Evolutionary conservation across 805 yeast species (phyloP), one percentile per base, ranked within the genome.

Genomic region (Brettanomyces sp.): DNA sequence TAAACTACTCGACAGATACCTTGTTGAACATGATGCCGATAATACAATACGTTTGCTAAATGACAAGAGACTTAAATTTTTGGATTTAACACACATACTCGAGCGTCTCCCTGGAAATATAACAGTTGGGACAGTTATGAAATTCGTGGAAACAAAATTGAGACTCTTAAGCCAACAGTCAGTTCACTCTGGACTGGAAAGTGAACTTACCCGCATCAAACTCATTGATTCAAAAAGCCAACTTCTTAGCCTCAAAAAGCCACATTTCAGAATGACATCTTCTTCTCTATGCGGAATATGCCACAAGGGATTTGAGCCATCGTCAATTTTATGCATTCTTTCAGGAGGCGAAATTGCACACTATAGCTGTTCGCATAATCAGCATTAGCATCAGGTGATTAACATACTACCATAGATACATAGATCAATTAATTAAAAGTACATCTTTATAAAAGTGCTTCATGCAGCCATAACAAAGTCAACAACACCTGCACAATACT

Each of bases 401-500:
- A 37, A 11, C 11, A 2, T 37, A 18, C 12, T 36, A 8, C 8
- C 22, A 14, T 14, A 14, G 12, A 14, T 14, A 14, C 9, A 36
- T 36, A 36, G 18, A 14, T 14, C 38, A 36, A 21, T 14, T 36
- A 36, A 28, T 28, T 28, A 7, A 28, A 28, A 28, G 32, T 28
- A 28, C 32, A 28, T 28, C 6, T 23, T 28, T 25, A 13, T 45
- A 60, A 68, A 18, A 65, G 67, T 35, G 72, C 64, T n/a, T 46
- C 60, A 69, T n/a, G 66, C 67, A 36, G 73, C 64, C 5, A 72
- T 60, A 42, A 87, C 68, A 56, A 85, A 79, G 51, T 71, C 74
- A 32, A 85, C 66, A 14, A 89, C 88, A 47, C 95, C 90, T 1
- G 93, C 74, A 62, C 95, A 86, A 63, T 80, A 87, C 59, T 88